Percentiles rank a stretch among this genome's conserved stretches.
Evolutionary conservation across 768 basidiomycete species (phyloP).

Genomic region (Pleurotus cornucopiae): DNA sequence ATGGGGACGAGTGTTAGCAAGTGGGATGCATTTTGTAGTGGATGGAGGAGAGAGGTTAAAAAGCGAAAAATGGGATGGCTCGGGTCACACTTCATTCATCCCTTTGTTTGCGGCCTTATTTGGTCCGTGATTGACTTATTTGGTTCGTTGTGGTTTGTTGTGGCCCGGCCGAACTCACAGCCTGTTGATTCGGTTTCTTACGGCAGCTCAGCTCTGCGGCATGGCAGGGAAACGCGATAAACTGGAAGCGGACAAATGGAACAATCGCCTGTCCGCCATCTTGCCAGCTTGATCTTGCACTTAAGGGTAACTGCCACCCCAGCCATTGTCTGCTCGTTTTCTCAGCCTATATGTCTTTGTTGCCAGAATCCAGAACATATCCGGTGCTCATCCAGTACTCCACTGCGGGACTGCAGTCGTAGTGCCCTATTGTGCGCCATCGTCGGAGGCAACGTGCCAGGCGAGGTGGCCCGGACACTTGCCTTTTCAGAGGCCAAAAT

Average conservation of each 20-base stretch:
- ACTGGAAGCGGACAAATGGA: slow-evolving; percentile 1
- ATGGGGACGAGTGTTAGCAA: slow-evolving; percentile 15
- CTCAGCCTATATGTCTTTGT: no score
- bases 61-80: slow-evolving; percentile 11
- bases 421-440: no score
- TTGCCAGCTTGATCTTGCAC: not conserved
- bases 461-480: not conserved
- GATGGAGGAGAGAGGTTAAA: slow-evolving; percentile 5
- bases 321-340: not conserved
- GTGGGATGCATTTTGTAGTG: slow-evolving; percentile 11
- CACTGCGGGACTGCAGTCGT: no score
- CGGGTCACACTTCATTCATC: slow-evolving; percentile 2
- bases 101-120: slow-evolving; percentile 6
- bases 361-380: not conserved
- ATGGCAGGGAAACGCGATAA: slow-evolving; percentile 3
- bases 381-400: no score
- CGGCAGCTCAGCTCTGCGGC: not conserved
- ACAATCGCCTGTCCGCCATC: not conserved
- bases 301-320: not conserved
- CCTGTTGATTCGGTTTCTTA: slow-evolving; percentile 7
- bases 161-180: not conserved
- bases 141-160: slow-evolving; percentile 4
- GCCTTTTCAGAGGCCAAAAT: slow-evolving; percentile 6
- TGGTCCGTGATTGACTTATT: slow-evolving; percentile 4
- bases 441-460: no score